A percentile compares a stretch with the other conserved stretches of the same genome.
Conservation (phyloP, 805 yeast genomes). For the Hanseniaspora meyeri region DNA sequence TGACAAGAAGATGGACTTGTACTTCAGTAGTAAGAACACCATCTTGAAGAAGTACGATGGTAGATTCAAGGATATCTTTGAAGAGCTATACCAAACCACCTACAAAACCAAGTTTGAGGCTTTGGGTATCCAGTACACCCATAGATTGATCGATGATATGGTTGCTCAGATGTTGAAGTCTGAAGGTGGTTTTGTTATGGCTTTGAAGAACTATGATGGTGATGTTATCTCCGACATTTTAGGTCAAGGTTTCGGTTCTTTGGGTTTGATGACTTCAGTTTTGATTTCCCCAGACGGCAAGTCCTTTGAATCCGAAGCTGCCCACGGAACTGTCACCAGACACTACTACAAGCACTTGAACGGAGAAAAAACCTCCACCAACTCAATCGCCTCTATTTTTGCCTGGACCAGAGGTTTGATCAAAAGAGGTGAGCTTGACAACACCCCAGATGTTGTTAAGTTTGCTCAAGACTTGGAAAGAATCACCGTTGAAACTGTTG, state of each 20-base stretch:
- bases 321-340: slow-evolving; percentile 81
- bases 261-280: slow-evolving; percentile 75
- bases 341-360: slow-evolving; percentile 72
- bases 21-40: slow-evolving; percentile 65
- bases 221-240: slow-evolving; percentile 78
- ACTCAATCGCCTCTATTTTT: slow-evolving; percentile 73
- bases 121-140: slow-evolving; percentile 59
- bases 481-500: slow-evolving; percentile 61
- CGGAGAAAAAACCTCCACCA: slow-evolving; percentile 73
- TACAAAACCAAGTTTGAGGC: slow-evolving; percentile 48
- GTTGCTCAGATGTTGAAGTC: slow-evolving; percentile 82
- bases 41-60: slow-evolving; percentile 75
- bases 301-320: slow-evolving; percentile 77
- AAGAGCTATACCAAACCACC: slow-evolving; percentile 45
- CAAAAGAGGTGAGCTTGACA: slow-evolving; percentile 68
- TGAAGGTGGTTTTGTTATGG: slow-evolving; percentile 69
- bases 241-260: slow-evolving; percentile 77
- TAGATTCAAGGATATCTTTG: slow-evolving; percentile 68
- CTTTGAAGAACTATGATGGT: slow-evolving; percentile 75
- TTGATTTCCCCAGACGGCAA: slow-evolving; percentile 76
- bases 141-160: slow-evolving; percentile 76
- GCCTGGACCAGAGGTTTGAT: slow-evolving; percentile 80
- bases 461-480: slow-evolving; percentile 56
- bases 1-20: slow-evolving; percentile 49
- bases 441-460: slow-evolving; percentile 54